phyloP scores from a whole-genome alignment of 129 eudicot genomes.

The Solidago caesia region DNA sequence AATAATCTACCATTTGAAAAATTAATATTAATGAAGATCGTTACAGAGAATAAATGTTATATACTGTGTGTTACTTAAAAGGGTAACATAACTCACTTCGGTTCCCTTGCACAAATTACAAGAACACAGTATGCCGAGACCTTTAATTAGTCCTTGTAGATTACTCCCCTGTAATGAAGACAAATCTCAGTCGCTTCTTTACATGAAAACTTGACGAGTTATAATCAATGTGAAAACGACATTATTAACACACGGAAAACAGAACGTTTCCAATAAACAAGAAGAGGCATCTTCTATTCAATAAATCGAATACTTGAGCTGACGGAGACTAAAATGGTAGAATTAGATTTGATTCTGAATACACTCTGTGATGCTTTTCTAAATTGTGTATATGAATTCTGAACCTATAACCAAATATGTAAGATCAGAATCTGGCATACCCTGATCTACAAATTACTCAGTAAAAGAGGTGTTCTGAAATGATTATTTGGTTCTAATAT shows the following conservation, averaged over 20 bases:
- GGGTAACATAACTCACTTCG: slow-evolving; percentile 49
- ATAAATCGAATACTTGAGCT: not conserved
- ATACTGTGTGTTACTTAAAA: not conserved
- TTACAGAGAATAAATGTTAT: slow-evolving; percentile 2
- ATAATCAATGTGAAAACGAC: slow-evolving; percentile 8
- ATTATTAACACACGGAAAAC: not conserved
- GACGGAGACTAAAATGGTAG: not conserved
- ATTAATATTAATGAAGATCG: slow-evolving; percentile 5
- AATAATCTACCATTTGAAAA: slow-evolving; percentile 54
- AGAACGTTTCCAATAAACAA: not conserved
- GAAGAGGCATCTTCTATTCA: not conserved
- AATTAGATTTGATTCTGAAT: not conserved
- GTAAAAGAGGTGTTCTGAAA: not conserved
- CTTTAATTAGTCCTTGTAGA: slow-evolving; percentile 70
- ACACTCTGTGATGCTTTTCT: not conserved
- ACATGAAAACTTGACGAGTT: slow-evolving; percentile 4
- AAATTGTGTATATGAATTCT: not conserved
- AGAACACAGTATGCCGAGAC: slow-evolving; percentile 72
- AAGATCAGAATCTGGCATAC: not conserved
- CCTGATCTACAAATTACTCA: not conserved
- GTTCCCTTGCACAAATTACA: slow-evolving; percentile 71
- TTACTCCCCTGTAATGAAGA: slow-evolving; percentile 44
- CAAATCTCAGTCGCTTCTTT: slow-evolving; percentile 8
- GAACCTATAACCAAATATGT: not conserved
- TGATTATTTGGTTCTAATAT: not conserved